These are phyloP conservation scores for Euphrasia confusa DNA, from an alignment of 257 asterid genomes.

Conservation along the genomic window DNA sequence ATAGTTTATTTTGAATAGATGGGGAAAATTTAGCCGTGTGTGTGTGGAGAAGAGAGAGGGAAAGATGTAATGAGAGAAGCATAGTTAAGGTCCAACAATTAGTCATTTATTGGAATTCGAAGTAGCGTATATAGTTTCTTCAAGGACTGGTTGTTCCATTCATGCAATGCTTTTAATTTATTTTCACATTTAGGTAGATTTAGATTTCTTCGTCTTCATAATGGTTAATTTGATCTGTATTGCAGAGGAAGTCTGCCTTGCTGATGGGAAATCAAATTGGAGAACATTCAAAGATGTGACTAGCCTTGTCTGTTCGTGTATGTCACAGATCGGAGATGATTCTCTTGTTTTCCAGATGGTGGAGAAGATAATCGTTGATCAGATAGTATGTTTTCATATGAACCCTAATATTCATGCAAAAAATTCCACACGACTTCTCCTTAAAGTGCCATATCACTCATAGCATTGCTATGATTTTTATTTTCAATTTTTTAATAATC, in stretches of 20 bases:
- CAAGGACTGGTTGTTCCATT: not conserved
- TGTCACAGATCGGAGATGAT: constrained; percentile 71
- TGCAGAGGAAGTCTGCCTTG: constrained; percentile 47
- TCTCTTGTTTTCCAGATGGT: constrained; percentile 57
- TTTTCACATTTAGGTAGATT: not conserved
- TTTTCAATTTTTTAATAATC: not conserved
- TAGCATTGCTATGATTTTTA: constrained; percentile 10
- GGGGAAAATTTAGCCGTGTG: not conserved
- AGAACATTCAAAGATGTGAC: constrained; percentile 49
- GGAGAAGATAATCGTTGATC: constrained; percentile 66
- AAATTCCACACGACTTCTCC: constrained; percentile 8
- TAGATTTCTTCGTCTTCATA: constrained; percentile 11
- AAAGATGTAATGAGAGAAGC: not conserved
- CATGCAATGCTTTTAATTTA: not conserved
- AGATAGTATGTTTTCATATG: constrained; percentile 47
- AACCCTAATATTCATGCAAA: constrained; percentile 8
- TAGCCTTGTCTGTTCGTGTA: constrained; percentile 42
- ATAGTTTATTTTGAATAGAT: not conserved
- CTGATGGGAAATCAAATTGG: constrained; percentile 42
- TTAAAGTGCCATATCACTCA: constrained; percentile 14
- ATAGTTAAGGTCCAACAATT: not conserved
- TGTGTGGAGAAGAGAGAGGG: not conserved
- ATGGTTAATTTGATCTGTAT: constrained; percentile 24
- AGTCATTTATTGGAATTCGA: not conserved
- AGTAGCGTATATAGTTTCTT: not conserved